phyloP scores from a whole-genome alignment of 208 protist genomes.

The Wallacemonas sp. region DNA sequence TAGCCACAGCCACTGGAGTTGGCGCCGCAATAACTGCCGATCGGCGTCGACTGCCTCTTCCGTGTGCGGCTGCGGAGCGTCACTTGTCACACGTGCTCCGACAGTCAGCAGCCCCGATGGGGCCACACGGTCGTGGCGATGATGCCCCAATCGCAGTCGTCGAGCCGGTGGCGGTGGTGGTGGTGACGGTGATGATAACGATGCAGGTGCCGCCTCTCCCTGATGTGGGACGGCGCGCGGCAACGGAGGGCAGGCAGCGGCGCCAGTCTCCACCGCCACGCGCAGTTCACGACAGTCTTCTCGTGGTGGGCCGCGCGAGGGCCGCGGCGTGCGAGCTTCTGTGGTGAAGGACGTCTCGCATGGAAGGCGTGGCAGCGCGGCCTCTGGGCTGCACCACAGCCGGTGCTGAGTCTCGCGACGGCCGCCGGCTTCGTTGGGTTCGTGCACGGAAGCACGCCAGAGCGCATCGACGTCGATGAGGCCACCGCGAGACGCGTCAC shows the following conservation, averaged over 20 bases:
- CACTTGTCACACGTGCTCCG: background rate
- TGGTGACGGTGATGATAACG: too few species aligned
- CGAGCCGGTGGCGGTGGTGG: too few species aligned
- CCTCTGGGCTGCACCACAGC: conserved; percentile 14
- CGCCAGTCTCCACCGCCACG: too few species aligned
- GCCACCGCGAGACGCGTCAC: too few species aligned
- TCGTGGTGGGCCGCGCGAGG: too few species aligned
- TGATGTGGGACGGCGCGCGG: too few species aligned
- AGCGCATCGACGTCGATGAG: background rate
- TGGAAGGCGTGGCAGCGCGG: background rate
- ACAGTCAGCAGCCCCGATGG: background rate
- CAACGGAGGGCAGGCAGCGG: too few species aligned
- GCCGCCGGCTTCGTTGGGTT: background rate
- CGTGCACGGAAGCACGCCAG: background rate
- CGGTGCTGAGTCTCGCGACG: background rate
- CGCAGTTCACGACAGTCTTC: too few species aligned
- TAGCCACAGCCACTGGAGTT: background rate
- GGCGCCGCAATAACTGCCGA: background rate
- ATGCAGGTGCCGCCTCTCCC: too few species aligned
- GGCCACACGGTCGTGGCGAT: too few species aligned
- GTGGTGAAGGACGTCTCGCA: background rate
- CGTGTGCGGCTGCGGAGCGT: background rate
- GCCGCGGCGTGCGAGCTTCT: background rate
- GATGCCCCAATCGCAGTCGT: too few species aligned
- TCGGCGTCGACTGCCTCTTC: background rate